Evolutionary conservation across 805 yeast genomes (phyloP).

Genomic region (Candida easanensis): DNA sequence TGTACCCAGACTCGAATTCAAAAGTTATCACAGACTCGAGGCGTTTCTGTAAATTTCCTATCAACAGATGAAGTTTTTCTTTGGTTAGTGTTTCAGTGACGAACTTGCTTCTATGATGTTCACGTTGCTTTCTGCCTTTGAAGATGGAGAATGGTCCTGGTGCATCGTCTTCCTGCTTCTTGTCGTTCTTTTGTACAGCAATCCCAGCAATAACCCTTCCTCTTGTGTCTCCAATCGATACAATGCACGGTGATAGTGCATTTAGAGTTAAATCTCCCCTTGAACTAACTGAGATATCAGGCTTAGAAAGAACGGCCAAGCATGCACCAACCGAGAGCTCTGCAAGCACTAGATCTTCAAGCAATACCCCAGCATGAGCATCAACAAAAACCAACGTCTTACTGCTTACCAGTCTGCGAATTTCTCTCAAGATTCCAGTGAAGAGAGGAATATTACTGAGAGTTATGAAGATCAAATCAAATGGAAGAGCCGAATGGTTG

Average conservation of each 20-base stretch:
- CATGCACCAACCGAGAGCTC: neutral
- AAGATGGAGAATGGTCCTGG: no score
- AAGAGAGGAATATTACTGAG: constrained; percentile 12
- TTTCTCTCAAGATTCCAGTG: constrained; percentile 2
- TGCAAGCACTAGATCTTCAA: neutral
- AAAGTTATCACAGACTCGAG: neutral
- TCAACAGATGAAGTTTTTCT: neutral
- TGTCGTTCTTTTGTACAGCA: no score
- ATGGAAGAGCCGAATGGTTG: neutral
- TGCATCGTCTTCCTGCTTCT: no score
- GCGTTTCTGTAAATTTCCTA: neutral
- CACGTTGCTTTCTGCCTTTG: no score
- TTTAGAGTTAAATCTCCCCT: neutral
- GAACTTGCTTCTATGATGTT: no score
- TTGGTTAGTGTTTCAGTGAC: no score
- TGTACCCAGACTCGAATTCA: neutral
- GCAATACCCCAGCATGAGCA: neutral
- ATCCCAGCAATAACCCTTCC: no score
- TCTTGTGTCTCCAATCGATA: no score
- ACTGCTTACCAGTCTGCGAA: neutral
- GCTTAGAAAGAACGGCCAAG: neutral
- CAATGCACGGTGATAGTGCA: no score
- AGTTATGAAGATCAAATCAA: constrained; percentile 16
- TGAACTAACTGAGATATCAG: neutral
- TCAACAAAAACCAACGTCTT: neutral